phyloP scores from a whole-genome alignment of 805 yeast species.

The Pichia deserticola region DNA sequence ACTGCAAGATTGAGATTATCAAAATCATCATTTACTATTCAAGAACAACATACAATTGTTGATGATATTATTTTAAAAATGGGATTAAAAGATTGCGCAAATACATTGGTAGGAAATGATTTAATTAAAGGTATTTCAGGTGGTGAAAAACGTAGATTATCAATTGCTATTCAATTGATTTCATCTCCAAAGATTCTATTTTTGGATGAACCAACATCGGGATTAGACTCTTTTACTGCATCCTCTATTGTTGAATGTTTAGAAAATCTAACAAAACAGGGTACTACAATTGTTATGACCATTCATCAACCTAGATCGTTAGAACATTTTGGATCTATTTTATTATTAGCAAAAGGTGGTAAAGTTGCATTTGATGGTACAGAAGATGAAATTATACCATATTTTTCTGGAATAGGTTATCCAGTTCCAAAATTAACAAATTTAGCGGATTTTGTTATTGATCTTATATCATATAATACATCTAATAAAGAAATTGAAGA shows the following conservation, averaged over 20 bases:
- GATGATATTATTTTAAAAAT: slow-evolving; percentile 53
- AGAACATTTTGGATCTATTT: slow-evolving; percentile 58
- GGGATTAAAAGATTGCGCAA: slow-evolving; percentile 71
- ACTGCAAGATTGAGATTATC: slow-evolving; percentile 68
- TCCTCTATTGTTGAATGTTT: slow-evolving; percentile 57
- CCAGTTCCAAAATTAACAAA: slow-evolving; percentile 55
- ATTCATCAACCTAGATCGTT: slow-evolving; percentile 81
- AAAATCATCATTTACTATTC: slow-evolving; percentile 25
- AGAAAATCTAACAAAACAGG: slow-evolving; percentile 46
- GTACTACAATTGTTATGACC: slow-evolving; percentile 64
- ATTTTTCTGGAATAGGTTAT: slow-evolving; percentile 44
- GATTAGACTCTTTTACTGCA: slow-evolving; percentile 76
- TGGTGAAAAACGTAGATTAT: slow-evolving; percentile 76
- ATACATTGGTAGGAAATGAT: slow-evolving; percentile 60
- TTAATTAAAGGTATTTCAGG: slow-evolving; percentile 61
- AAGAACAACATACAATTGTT: slow-evolving; percentile 41
- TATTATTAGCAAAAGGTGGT: slow-evolving; percentile 70
- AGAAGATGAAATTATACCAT: slow-evolving; percentile 35
- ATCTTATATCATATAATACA: slow-evolving; percentile 53
- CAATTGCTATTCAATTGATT: slow-evolving; percentile 72
- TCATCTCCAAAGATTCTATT: slow-evolving; percentile 65
- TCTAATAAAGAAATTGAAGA: slow-evolving; percentile 37
- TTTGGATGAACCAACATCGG: slow-evolving; percentile 86
- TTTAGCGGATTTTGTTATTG: slow-evolving; percentile 69
- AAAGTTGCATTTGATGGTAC: slow-evolving; percentile 60